Percentiles rank a stretch among this genome's conserved stretches.
Conservation (phyloP, 768 basidiomycete genomes). For the Mycena belliarum region DNA sequence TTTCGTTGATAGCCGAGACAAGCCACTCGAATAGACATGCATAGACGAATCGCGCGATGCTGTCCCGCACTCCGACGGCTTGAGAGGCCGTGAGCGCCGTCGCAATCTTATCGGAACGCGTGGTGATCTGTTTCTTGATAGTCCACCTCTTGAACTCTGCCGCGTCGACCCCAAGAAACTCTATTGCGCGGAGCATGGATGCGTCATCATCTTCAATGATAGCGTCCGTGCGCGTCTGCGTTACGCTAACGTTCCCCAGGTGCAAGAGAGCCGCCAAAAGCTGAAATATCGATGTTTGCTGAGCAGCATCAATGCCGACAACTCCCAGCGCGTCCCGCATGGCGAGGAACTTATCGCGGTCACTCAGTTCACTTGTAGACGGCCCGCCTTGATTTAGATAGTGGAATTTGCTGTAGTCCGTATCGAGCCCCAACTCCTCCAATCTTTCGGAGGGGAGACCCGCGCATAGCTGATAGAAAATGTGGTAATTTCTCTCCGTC, state of each 20-base stretch:
- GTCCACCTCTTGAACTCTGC: constrained; percentile 99
- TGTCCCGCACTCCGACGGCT: constrained; percentile 94
- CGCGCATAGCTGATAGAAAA: constrained; percentile 98
- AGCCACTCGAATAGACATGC: constrained; percentile 99
- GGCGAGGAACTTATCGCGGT: constrained; percentile 89
- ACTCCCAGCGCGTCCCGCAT: constrained; percentile 95
- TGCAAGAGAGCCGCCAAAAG: constrained; percentile 91
- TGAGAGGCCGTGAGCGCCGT: constrained; percentile 83
- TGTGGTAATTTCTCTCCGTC: constrained; percentile 98
- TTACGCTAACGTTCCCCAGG: constrained; percentile 93
- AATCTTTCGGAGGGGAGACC: constrained; percentile 95
- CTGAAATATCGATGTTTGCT: constrained; percentile 96
- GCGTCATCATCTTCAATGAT: constrained; percentile 82
- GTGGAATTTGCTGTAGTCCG: constrained; percentile 82
- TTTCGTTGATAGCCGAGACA: constrained; percentile 95
- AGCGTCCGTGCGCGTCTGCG: constrained; percentile 78
- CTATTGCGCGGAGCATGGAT: constrained; percentile 76
- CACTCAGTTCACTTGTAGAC: constrained; percentile 88
- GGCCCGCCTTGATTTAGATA: constrained; percentile 94
- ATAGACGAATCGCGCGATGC: constrained; percentile 97
- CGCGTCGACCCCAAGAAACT: constrained; percentile 88
- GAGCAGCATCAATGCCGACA: constrained; percentile 95
- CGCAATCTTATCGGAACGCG: constrained; percentile 93
- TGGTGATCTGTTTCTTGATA: constrained; percentile 94
- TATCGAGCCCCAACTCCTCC: constrained; percentile 87